phyloP scores from a whole-genome alignment of 257 asterid species.

The Nicotiana otophora region DNA sequence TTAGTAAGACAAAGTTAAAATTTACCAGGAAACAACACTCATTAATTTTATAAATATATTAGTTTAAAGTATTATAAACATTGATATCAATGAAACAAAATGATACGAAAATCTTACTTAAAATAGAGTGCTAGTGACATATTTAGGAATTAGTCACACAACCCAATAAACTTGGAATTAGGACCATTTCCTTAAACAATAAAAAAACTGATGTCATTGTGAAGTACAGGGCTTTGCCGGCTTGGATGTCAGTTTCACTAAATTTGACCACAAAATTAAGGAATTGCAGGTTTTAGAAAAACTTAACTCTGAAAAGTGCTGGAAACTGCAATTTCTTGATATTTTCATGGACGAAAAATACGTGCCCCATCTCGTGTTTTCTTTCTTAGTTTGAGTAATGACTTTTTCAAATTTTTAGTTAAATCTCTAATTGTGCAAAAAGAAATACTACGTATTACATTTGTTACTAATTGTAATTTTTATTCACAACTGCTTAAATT shows the following conservation, averaged over 20 bases:
- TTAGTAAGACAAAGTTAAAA: background rate
- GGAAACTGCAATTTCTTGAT: background rate
- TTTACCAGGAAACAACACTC: background rate
- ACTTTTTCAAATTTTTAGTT: background rate
- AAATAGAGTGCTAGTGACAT: background rate
- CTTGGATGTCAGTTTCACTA: background rate
- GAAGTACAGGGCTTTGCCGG: background rate
- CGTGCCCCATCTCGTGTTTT: background rate
- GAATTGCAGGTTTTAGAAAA: background rate
- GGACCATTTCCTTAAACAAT: background rate
- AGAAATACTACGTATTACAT: background rate
- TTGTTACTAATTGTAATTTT: background rate
- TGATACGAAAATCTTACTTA: background rate
- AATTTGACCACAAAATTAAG: background rate
- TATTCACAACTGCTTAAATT: background rate
- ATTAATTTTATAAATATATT: background rate
- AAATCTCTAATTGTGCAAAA: background rate
- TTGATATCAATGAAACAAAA: background rate
- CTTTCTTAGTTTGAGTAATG: background rate
- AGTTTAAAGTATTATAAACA: background rate
- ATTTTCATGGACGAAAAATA: background rate
- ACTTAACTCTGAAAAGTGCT: background rate
- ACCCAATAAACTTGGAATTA: background rate
- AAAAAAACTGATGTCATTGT: background rate
- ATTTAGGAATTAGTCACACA: background rate